Evolutionary conservation across 345 rosid species (phyloP), one percentile per base, ranked within the genome.

Genomic region (Bretschneidera sinensis): DNA sequence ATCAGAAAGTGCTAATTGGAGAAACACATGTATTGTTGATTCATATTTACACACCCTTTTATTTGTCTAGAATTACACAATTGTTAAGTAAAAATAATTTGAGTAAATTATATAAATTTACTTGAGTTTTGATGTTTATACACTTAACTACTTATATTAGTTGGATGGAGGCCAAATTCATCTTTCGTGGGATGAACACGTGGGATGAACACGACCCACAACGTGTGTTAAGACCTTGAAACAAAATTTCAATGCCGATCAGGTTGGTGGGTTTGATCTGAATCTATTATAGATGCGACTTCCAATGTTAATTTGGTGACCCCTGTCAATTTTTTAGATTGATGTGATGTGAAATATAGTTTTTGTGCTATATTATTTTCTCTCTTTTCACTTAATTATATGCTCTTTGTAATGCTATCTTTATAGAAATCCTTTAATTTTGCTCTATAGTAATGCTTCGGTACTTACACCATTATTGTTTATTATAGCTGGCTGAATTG

Each of bases 201-300:
- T n/a, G n/a, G n/a, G n/a, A n/a, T n/a, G 99, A 88, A 51, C 97
- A 94, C 81, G 97, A 90, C 70, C 97, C 97, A 5, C 82, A 88
- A 43, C 95, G 97, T 17, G n/a, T n/a, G 69, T 69, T 11, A 94
- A 79, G 78, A 83, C 94, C 49, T 77, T 94, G 74, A 90, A 79
- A 43, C 81, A 79, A 69, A 86, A 81, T 69, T 82, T 88, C 63
- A 86, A 78, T 58, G 79, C 80, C 57, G 95, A 88, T 43, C 96
- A 94, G 95, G 98, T 86, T 58, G 20, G 58, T 63, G 16, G 45
- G 16, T 39, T 39, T 39, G 6, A 5, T 39, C 45, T 14, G n/a
- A n/a, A n/a, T n/a, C n/a, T n/a, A n/a, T n/a, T n/a, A n/a, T n/a
- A n/a, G n/a, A n/a, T n/a, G n/a, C n/a, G n/a, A n/a, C n/a, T n/a